Conservation (phyloP, 495 filamentous ascomycete genomes). For the Poronia punctata region DNA sequence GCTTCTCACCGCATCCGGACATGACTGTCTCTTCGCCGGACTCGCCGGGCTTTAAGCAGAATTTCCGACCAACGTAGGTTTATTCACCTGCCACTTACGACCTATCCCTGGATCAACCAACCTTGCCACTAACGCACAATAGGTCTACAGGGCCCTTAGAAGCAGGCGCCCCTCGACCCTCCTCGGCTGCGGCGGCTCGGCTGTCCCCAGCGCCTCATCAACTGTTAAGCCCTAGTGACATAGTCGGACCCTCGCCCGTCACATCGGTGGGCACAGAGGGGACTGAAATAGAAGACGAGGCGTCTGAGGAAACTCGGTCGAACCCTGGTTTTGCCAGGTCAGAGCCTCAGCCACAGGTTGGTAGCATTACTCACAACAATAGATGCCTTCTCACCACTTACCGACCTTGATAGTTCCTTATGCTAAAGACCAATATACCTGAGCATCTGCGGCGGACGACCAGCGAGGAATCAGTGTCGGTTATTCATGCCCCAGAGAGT, state of each 20-base stretch:
- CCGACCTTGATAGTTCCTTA: slow-evolving; percentile 37
- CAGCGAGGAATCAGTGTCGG: slow-evolving; percentile 71
- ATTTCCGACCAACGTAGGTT: slow-evolving; percentile 46
- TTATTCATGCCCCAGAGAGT: slow-evolving; percentile 78
- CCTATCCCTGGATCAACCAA: too few species aligned
- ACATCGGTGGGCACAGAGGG: slow-evolving; percentile 67
- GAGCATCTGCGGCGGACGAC: slow-evolving; percentile 46
- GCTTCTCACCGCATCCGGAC: slow-evolving; percentile 54
- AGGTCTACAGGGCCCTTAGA: slow-evolving; percentile 35
- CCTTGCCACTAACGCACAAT: too few species aligned
- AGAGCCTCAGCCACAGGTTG: slow-evolving; percentile 23
- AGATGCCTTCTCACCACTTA: slow-evolving; percentile 11
- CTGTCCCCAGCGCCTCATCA: slow-evolving; percentile 27
- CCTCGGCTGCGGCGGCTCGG: slow-evolving; percentile 15
- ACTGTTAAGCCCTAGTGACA: slow-evolving; percentile 45
- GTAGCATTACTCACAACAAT: slow-evolving; percentile 17
- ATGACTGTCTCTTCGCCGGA: slow-evolving; percentile 51
- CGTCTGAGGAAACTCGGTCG: slow-evolving; percentile 39
- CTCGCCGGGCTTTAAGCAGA: slow-evolving; percentile 39
- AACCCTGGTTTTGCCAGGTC: slow-evolving; percentile 17
- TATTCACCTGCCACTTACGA: neutral
- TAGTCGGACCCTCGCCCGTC: slow-evolving; percentile 67
- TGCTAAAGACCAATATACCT: slow-evolving; percentile 53
- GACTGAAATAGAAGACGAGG: slow-evolving; percentile 69
- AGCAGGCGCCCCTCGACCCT: slow-evolving; percentile 35